A percentile compares a stretch with the other conserved stretches of the same genome.
Conservation (phyloP, 176 grass and related monocot species). For the Eragrostis curvula region DNA sequence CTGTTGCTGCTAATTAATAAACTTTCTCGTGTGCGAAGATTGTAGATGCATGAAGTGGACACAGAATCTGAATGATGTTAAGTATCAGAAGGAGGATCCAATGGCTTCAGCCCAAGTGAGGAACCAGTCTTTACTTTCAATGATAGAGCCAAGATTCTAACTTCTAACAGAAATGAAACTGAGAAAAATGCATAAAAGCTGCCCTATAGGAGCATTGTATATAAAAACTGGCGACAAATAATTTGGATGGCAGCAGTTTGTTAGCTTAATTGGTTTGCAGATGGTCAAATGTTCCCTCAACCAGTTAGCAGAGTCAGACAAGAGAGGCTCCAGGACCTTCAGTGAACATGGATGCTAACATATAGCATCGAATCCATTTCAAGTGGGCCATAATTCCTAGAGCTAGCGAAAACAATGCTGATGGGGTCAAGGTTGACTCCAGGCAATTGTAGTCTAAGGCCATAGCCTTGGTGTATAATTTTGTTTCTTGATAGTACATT, state of each 20-base stretch:
- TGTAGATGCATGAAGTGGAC: conserved; percentile 12
- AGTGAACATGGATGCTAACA: not conserved
- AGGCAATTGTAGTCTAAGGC: not conserved
- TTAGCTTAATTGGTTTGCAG: not conserved
- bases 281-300: conserved; percentile 4
- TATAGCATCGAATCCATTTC: not conserved
- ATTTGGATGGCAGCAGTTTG: not conserved
- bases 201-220: not conserved
- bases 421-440: not conserved
- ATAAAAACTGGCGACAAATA: not conserved
- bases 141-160: conserved; percentile 1
- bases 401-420: not conserved
- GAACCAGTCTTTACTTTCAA: not conserved
- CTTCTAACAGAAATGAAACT: conserved; percentile 7
- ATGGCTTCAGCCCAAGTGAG: not conserved
- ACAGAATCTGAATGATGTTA: not conserved
- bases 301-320: not conserved
- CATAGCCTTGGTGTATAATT: not conserved
- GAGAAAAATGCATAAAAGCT: not conserved
- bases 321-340: not conserved
- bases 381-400: not conserved
- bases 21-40: not conserved
- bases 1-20: not conserved
- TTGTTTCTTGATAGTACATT: not conserved
- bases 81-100: conserved; percentile 5